phyloP scores from a whole-genome alignment of 805 yeast species.

The Teunomyces funiuensis region DNA sequence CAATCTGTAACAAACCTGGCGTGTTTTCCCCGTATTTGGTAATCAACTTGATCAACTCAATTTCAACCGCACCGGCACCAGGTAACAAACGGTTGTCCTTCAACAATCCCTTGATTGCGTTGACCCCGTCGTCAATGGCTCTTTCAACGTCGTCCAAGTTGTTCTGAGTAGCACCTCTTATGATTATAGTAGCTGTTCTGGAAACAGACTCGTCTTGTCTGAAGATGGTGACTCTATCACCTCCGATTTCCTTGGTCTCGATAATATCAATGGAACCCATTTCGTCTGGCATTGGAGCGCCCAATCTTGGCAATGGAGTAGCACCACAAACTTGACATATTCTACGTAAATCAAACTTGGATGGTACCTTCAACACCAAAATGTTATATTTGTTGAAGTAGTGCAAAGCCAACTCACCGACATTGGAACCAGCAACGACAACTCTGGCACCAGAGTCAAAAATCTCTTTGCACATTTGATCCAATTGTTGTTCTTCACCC shows the following conservation, averaged over 20 bases:
- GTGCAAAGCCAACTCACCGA: constrained; percentile 92
- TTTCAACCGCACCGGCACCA: constrained; percentile 96
- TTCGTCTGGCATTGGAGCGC: constrained; percentile 94
- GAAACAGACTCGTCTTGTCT: constrained; percentile 72
- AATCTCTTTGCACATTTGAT: constrained; percentile 78
- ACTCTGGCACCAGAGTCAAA: constrained; percentile 83
- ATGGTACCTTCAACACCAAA: constrained; percentile 83
- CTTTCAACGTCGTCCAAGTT: constrained; percentile 92
- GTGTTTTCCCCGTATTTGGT: constrained; percentile 89
- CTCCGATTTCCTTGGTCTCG: constrained; percentile 93
- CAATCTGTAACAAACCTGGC: constrained; percentile 88
- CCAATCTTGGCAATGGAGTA: constrained; percentile 89
- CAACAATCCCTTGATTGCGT: constrained; percentile 84
- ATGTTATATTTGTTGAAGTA: constrained; percentile 85
- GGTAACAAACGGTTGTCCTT: constrained; percentile 79
- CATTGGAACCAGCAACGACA: constrained; percentile 89
- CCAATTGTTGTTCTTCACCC: constrained; percentile 95
- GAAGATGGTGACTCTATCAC: constrained; percentile 93
- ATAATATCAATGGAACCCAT: constrained; percentile 85
- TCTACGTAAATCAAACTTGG: constrained; percentile 92
- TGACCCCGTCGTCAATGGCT: constrained; percentile 95
- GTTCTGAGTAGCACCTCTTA: constrained; percentile 96
- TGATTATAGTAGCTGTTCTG: constrained; percentile 83
- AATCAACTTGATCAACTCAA: constrained; percentile 77
- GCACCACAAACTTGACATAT: constrained; percentile 96